These are phyloP conservation scores for Isoetes engelmannii DNA, from an alignment of 83 land plant species.

Conservation along the genomic window DNA sequence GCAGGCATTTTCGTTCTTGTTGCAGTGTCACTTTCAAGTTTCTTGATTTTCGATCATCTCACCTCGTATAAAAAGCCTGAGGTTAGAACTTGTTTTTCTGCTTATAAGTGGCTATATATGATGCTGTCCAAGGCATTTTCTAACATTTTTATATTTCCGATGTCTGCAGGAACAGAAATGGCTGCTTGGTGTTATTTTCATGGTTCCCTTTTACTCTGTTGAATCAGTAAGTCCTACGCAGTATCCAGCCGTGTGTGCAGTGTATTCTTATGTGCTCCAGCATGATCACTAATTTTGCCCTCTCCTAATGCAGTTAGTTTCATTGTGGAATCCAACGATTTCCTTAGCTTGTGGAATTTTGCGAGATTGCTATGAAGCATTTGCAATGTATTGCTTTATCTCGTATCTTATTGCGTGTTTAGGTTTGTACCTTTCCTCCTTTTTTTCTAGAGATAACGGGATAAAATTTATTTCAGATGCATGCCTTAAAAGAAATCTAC, in stretches of 20 bases:
- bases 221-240: constrained; percentile 44
- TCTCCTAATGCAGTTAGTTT: constrained; percentile 46
- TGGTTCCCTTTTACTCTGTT: constrained; percentile 76
- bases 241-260: background rate
- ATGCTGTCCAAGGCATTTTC: background rate
- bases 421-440: constrained; percentile 38
- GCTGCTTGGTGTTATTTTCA: constrained; percentile 69
- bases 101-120: background rate
- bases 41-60: constrained; percentile 72
- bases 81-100: constrained; percentile 29
- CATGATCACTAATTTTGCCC: background rate
- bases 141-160: background rate
- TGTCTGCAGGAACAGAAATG: constrained; percentile 79
- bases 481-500: constrained; percentile 5
- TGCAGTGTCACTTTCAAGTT: constrained; percentile 64
- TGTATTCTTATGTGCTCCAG: background rate
- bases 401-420: constrained; percentile 83
- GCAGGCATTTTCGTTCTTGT: constrained; percentile 63
- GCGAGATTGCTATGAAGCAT: constrained; percentile 86
- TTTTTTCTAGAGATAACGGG: background rate
- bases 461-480: background rate
- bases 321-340: constrained; percentile 58
- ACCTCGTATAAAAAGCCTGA: constrained; percentile 74
- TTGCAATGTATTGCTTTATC: constrained; percentile 89
- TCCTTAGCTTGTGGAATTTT: constrained; percentile 59